Conservation (phyloP, 2,329 filamentous ascomycete species). For the Alternaria triticina region DNA sequence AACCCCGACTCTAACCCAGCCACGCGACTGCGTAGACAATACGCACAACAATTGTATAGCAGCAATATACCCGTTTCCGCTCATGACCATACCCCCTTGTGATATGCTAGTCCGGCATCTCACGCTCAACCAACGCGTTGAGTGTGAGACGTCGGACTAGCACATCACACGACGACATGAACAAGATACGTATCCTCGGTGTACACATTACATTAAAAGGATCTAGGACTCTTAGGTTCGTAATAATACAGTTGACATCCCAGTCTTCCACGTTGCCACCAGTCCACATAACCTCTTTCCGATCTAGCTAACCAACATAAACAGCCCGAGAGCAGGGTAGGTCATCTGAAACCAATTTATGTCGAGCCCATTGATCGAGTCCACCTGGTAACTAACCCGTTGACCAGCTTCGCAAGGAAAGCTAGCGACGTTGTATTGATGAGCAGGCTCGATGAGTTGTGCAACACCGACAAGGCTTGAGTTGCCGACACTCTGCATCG, state of each 20-base stretch:
- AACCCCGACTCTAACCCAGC: too few species aligned
- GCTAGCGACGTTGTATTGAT: slow-evolving; percentile 30
- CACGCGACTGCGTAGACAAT: background rate
- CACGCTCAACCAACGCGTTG: background rate
- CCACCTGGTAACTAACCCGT: slow-evolving; percentile 30
- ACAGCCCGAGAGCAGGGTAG: slow-evolving; percentile 29
- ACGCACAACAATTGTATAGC: background rate
- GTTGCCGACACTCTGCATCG: background rate
- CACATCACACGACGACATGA: background rate
- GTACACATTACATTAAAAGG: background rate
- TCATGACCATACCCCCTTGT: background rate
- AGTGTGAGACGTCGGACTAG: background rate
- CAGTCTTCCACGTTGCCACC: background rate
- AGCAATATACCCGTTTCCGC: background rate
- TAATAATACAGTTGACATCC: background rate
- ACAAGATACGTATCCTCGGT: background rate
- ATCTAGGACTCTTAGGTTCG: background rate
- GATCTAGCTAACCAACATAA: slow-evolving; percentile 18
- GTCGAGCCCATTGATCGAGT: slow-evolving; percentile 29
- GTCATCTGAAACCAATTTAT: slow-evolving; percentile 40
- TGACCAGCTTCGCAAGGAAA: slow-evolving; percentile 34
- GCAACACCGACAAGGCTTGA: slow-evolving; percentile 18
- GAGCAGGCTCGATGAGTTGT: slow-evolving; percentile 15
- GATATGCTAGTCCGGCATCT: too few species aligned
- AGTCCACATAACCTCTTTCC: background rate